These are phyloP conservation scores for Lentinula novae-zelandiae DNA, from an alignment of 1,284 basidiomycete species.

Conservation along the genomic window DNA sequence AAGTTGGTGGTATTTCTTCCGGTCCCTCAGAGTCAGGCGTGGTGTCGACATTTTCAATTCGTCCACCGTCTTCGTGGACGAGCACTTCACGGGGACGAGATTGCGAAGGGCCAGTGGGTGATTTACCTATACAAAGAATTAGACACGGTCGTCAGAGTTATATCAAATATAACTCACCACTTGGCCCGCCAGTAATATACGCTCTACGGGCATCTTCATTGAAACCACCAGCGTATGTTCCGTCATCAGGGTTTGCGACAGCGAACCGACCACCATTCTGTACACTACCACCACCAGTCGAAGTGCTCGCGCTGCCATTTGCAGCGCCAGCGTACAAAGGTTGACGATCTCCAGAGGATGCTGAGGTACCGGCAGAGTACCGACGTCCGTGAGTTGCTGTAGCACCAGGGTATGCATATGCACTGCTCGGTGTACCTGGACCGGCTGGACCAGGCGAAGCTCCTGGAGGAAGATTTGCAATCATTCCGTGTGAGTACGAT, in stretches of 20 bases:
- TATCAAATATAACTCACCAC: background rate
- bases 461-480: background rate
- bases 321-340: background rate
- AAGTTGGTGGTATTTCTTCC: conserved; percentile 22
- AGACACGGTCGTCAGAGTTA: background rate
- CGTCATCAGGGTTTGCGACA: conserved; percentile 5
- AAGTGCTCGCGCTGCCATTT: background rate
- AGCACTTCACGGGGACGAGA: conserved; percentile 13
- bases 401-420: background rate
- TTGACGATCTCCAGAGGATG: background rate
- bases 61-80: conserved; percentile 22
- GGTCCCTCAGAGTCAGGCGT: conserved; percentile 11
- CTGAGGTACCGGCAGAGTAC: background rate
- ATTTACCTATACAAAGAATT: conserved; percentile 4
- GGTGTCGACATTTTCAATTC: conserved; percentile 8
- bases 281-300: background rate
- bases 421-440: background rate
- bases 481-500: background rate
- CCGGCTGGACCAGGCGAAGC: background rate
- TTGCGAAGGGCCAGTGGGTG: conserved; percentile 14
- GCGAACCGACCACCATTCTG: background rate
- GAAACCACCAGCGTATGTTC: background rate
- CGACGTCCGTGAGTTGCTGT: background rate
- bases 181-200: conserved; percentile 3
- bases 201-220: conserved; percentile 2